Evolutionary conservation across 2,329 filamentous ascomycete species (phyloP), one percentile per base, ranked within the genome.

Genomic region (Gremmenia infestans): DNA sequence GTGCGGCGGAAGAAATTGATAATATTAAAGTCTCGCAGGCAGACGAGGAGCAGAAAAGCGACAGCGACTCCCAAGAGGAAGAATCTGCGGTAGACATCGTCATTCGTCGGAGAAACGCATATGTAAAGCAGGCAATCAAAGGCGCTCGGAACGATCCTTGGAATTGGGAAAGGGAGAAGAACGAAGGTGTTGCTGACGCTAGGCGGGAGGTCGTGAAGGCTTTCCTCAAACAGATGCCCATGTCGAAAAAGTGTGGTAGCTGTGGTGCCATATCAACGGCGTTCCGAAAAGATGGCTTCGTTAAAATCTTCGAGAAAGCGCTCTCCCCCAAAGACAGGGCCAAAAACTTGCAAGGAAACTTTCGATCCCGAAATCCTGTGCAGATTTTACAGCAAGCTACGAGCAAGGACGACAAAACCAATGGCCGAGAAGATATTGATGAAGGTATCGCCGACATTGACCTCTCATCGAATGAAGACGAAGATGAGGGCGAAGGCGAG

Each of bases 281-380:
- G 2, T 97, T 90, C 72, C 86, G 93, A 65, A 97, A 96, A 71
- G 93, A 99, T 67, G 82, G 88, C 45, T 94, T 85, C 66, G 88
- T 92, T 68, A 99, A 97, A 72, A 91, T 99, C 53, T 99, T 97
- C 72, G 87, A 93, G 69, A 94, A 89, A 69, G 78, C 88, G 1
- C 75, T 97, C 55, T 82, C 80, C 47, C 73, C 79, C 48, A 96
- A 94, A 71, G 85, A 94, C 37, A 84, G 85, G 69, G 81, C 84
- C 45, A 85, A 86, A 59, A 96, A 96, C 88, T 80, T 85, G 3
- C 83, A 88, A 58, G 77, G 76, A 47, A 79, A 77, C 50, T 82
- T 91, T 68, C 86, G 68, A 64, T 62, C 61, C 54, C 54, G 61
- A 12, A 71, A 70, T 47, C 62, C 71, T 11, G 62, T 69, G n/a